Evolutionary conservation across 371 early-diverging fungal genomes (phyloP), one percentile per base, ranked within the genome.

Genomic region (Zopfochytrium polystomum): DNA sequence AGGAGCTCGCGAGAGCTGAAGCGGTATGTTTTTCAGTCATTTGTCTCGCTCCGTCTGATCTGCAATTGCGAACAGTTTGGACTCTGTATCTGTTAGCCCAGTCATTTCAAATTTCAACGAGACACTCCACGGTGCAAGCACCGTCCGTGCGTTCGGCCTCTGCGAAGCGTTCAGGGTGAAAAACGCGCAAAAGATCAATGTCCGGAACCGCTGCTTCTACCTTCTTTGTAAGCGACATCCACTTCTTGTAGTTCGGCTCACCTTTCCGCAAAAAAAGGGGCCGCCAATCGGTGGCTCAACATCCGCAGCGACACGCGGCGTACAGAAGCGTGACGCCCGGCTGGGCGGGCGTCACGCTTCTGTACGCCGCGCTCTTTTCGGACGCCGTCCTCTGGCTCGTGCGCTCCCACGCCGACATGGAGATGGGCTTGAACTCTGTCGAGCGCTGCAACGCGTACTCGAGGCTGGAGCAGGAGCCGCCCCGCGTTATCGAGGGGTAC

Each of bases 221-320:
- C 51, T 50, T 32, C 50, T 59, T 18, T 59, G 59, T n/a, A n/a
- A n/a, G n/a, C n/a, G n/a, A n/a, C n/a, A n/a, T n/a, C n/a, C n/a
- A n/a, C n/a, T n/a, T n/a, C n/a, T n/a, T n/a, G n/a, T n/a, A 51
- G 15, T 30, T 30, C 51, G 6, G 51, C 31, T 51, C 27, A 3
- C 18, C 6, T 15, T 15, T 15, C 5, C 13, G 27, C 7, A n/a
- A n/a, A n/a, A n/a, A n/a, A n/a, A n/a, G n/a, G 91, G 91, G 85
- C 84, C 7, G 83, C 86, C 46, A 93, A 92, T 76, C 87, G 92
- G 46, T 93, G 95, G 96, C 75, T 94, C 20, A 85, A 85, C 58
- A 68, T 87, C 46, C 88, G 93, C 35, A 83, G 87, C n/a, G 92
- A 92, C 43, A 31, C 83, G 30, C 56, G 84, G 32, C 58, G 71